phyloP scores from a whole-genome alignment of 2,329 filamentous ascomycete genomes.

The Fusarium buharicum region DNA sequence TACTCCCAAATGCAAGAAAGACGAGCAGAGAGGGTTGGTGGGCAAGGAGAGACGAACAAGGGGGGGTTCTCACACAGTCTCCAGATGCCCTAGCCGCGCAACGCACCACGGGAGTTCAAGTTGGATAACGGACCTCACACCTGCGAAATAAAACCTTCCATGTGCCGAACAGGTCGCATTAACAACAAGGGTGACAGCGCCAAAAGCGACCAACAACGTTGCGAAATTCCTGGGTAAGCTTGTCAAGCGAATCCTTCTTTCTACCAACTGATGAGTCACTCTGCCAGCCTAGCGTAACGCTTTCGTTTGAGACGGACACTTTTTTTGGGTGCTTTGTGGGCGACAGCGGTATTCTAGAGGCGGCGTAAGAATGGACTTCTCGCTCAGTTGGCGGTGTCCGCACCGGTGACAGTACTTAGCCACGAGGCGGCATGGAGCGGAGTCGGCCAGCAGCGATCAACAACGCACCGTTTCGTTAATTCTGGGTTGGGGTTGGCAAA shows the following conservation, averaged over 20 bases:
- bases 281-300: constrained; percentile 4
- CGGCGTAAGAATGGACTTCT: constrained; percentile 25
- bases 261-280: constrained; percentile 42
- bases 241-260: constrained; percentile 23
- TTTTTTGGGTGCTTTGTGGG: constrained; percentile 27
- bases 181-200: constrained; percentile 23
- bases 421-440: constrained; percentile 37
- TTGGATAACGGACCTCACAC: constrained; percentile 17
- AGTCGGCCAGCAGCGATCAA: constrained; percentile 35
- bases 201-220: constrained; percentile 24
- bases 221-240: constrained; percentile 12
- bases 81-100: constrained; percentile 23
- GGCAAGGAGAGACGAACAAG: constrained; percentile 32
- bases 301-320: constrained; percentile 27
- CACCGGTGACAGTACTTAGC: constrained; percentile 38
- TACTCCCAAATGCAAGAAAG: constrained; percentile 41
- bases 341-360: constrained; percentile 34
- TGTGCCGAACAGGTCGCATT: constrained; percentile 42
- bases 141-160: constrained; percentile 32
- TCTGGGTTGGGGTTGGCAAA: constrained; percentile 21
- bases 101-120: constrained; percentile 38
- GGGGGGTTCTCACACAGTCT: constrained; percentile 21
- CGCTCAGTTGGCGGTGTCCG: constrained; percentile 36
- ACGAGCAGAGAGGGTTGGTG: constrained; percentile 30
- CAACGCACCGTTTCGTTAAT: constrained; percentile 16